Evolutionary conservation across 345 rosid genomes (phyloP), one percentile per base, ranked within the genome.

Genomic region (Carallia brachiata): DNA sequence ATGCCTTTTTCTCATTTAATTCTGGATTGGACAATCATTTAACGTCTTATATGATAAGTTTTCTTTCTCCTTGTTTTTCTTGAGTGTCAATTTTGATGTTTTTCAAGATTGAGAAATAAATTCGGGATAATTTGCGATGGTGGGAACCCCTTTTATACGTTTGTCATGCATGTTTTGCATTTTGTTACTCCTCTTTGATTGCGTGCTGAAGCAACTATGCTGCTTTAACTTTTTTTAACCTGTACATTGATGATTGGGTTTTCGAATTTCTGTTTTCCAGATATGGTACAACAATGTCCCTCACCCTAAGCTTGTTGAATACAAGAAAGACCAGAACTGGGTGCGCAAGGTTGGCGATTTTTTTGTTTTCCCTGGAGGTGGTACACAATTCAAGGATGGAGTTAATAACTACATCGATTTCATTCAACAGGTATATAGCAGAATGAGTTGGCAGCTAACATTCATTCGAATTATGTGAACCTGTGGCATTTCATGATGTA

Each of bases 301-400:
- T 69, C 97, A 94, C 50, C 87, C 93, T 39, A 91, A 91, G 90
- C 96, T 94, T 70, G 95, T 94, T 63, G 96, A 94, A 28, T 91
- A 89, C 94, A 94, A 94, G 82, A 91, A 91, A 52, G 93, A 94
- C 60, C 98, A 94, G 75, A 87, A 88, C 44, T 94, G 96, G 98
- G 97, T 94, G 66, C 80, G 63, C 0, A 94, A 86, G 75, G 70
- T 79, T 1, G 93, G 87, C 55, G 90, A 87, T 66, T 85, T 72
- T 74, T 83, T 94, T 44, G 78, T 83, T 70, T 94, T 94, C 61
- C 98, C 96, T 0, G 98, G 97, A 66, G 98, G 96, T 62, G 98
- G 98, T 71, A 94, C 97, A 61, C 97, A 94, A 64, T 94, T 94
- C 75, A 91, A 90, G 79, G 79, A 80, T 57, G 98, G 97, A 58